Evolutionary conservation across 768 basidiomycete species (phyloP), one percentile per base, ranked within the genome.

Genomic region (Suillus americanus): DNA sequence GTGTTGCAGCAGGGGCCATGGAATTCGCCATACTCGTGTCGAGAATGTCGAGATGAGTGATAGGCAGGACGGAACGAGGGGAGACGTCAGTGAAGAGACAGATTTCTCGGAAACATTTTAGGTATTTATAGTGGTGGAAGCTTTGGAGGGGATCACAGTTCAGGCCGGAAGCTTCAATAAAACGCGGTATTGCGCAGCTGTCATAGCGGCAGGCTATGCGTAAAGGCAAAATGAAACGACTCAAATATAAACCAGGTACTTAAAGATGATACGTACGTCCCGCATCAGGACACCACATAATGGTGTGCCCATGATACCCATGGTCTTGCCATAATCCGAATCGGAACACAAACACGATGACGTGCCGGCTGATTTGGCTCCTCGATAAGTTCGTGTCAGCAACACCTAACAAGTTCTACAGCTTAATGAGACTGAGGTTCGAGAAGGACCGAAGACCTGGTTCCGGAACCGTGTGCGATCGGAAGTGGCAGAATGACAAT

Each of bases 1-100:
- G 65, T 12, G 68, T 69, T 9, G 75, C 70, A 18, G 70, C 69
- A 61, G 75, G 72, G 46, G 74, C 60, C 70, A 77, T 77, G 38
- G 54, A 43, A 37, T 23, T 41, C 35, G 63, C 57, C 57, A 40
- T 51, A 9, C 35, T 38, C n/a, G 43, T 55, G 41, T 60, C 12
- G 45, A 6, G 13, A 57, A 30, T 23, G 37, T 38, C 55, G 14
- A 16, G 37, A 18, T 10, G 38, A 46, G 23, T 5, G 69, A 74
- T 69, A 74, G 63, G 61, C 64, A 25, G 20, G 9, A 61, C 8
- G n/a, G 14, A 55, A 71, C 67, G 70, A 70, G 60, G 65, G 46
- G 25, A 46, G 53, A 13, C 16, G 23, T 43, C 8, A 45, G 23
- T 28, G 16, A 25, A 57, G 23, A 57, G 23, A 25, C 56, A 41